Evolutionary conservation across 2,329 filamentous ascomycete genomes (phyloP).

Genomic region (Botrytis elliptica): DNA sequence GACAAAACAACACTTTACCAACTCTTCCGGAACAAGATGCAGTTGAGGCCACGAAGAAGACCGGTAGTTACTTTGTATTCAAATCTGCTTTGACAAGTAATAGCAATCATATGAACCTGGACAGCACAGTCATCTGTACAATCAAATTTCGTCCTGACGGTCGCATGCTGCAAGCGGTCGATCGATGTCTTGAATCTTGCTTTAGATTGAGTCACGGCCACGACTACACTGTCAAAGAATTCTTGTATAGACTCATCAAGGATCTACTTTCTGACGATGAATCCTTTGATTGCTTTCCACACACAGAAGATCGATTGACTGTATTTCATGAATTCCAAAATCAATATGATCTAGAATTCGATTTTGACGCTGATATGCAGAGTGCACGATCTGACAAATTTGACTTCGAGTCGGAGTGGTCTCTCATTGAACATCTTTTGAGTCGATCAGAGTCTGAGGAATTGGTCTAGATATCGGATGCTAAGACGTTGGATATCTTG

Average conservation of each 20-base stretch:
- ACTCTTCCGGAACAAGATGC: slow-evolving; percentile 13
- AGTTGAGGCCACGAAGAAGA: slow-evolving; percentile 23
- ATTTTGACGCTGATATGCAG: slow-evolving; percentile 23
- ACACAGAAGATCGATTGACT: slow-evolving; percentile 16
- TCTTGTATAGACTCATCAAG: slow-evolving; percentile 32
- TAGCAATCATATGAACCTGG: slow-evolving; percentile 21
- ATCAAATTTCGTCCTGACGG: slow-evolving; percentile 26
- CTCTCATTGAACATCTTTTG: background rate
- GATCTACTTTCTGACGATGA: slow-evolving; percentile 25
- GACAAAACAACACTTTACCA: slow-evolving; percentile 15
- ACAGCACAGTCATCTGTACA: slow-evolving; percentile 31
- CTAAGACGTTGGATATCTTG: slow-evolving; percentile 15
- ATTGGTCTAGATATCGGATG: background rate
- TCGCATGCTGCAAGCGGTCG: slow-evolving; percentile 24
- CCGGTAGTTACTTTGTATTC: slow-evolving; percentile 36
- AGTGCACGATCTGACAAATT: background rate
- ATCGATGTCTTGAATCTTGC: slow-evolving; percentile 29
- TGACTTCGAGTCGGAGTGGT: slow-evolving; percentile 20
- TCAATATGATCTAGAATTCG: slow-evolving; percentile 33
- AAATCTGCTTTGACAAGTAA: slow-evolving; percentile 25
- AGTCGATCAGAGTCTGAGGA: background rate
- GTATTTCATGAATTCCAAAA: slow-evolving; percentile 30
- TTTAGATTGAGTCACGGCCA: slow-evolving; percentile 21
- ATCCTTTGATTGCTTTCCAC: slow-evolving; percentile 23
- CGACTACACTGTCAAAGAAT: slow-evolving; percentile 21